phyloP scores from a whole-genome alignment of 106 monocot species.

The Dioscorea dumetorum region DNA sequence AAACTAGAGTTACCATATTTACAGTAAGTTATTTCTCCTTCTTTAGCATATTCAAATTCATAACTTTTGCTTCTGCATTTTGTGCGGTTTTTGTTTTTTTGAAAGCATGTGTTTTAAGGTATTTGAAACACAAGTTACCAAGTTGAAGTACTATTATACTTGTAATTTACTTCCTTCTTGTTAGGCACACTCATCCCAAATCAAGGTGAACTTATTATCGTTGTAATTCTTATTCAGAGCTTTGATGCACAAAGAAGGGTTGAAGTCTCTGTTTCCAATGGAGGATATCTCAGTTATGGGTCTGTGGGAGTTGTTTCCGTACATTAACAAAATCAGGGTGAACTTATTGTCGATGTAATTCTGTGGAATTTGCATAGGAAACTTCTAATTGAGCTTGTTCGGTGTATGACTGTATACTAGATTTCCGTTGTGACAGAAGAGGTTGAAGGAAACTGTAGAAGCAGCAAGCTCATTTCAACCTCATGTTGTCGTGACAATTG shows the following conservation, averaged over 20 bases:
- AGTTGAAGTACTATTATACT: too few relatives aligned
- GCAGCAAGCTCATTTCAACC: slow-evolving; percentile 59
- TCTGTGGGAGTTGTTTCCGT: slow-evolving; percentile 83
- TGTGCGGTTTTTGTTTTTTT: too few relatives aligned
- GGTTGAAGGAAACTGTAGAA: slow-evolving; percentile 45
- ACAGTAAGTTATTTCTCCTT: too few relatives aligned
- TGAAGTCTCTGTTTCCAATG: slow-evolving; percentile 81
- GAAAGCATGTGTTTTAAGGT: too few relatives aligned
- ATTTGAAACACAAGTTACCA: too few relatives aligned
- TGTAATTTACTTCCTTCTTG: too few relatives aligned
- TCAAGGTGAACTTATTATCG: too few relatives aligned
- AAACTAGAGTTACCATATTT: too few relatives aligned
- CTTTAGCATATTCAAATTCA: too few relatives aligned
- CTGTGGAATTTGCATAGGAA: neutral
- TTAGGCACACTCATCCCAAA: too few relatives aligned
- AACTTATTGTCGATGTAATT: slow-evolving; percentile 15
- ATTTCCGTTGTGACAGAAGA: slow-evolving; percentile 40
- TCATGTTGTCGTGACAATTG: slow-evolving; percentile 90
- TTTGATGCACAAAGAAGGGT: slow-evolving; percentile 67
- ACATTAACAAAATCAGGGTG: slow-evolving; percentile 74
- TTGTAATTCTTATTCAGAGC: slow-evolving; percentile 25
- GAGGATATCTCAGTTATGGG: slow-evolving; percentile 98
- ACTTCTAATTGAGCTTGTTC: neutral
- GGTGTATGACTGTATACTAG: neutral
- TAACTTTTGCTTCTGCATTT: too few relatives aligned